Evolutionary conservation across 2,329 filamentous ascomycete genomes (phyloP), one percentile per base, ranked within the genome.

Genomic region (Fusarium anthophilum): DNA sequence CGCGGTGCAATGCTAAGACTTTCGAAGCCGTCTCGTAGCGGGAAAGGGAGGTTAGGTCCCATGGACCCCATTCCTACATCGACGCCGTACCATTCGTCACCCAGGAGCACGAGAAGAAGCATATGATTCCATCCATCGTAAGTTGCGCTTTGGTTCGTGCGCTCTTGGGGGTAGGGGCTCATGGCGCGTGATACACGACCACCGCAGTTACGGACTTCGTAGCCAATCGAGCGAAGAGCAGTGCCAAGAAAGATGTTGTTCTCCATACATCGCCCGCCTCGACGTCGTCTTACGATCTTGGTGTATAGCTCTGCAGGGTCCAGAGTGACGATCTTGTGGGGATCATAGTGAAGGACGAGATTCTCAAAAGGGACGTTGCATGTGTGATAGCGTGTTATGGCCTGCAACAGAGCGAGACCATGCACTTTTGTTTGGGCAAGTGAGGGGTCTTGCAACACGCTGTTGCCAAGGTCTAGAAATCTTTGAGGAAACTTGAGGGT

Each of bases 101-200:
- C 13, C 5, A 61, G 30, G 12, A 32, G n/a, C 2, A 24, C 57
- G 2, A 61, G 37, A 18, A 53, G 50, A 4, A 61, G 57, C 57
- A 61, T 61, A n/a, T 61, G 57, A 10, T 61, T 61, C 57, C 57
- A 61, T 6, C 57, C 57, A 32, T 61, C 57, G 8, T 61, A 61
- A 14, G 57, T 61, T 2, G 38, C 6, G 6, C 35, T 37, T 4
- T 61, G 57, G 6, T 61, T 54, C 8, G 26, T 53, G 2, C 57
- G 50, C 1, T 54, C 57, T 4, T 54, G 13, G 1, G 57, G n/a
- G 13, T 61, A 61, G 1, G 57, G 57, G 26, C 57, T 61, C 57
- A 61, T 61, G 8, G 45, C 57, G 20, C 57, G 57, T 14, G 57
- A 50, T 13, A 61, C 57, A 14, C 57, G 57, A 13, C 57, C 57